These are phyloP conservation scores for Cercospora citrullina DNA, from an alignment of 2,329 filamentous ascomycete genomes.

Conservation along the genomic window DNA sequence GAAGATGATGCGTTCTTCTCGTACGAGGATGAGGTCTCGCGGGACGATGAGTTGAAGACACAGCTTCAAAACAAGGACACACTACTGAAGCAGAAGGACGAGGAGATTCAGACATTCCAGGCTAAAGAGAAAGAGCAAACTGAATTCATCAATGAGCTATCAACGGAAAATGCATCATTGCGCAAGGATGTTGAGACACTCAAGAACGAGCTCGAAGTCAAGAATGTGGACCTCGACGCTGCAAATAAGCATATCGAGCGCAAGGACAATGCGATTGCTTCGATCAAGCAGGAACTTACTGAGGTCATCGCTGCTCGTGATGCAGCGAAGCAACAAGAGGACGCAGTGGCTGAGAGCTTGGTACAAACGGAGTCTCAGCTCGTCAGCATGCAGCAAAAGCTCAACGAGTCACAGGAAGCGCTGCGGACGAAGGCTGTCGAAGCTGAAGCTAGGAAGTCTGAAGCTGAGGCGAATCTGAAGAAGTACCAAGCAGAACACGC, in stretches of 20 bases:
- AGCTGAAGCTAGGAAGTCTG: constrained; percentile 23
- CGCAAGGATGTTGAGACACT: constrained; percentile 16
- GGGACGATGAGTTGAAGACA: constrained; percentile 61
- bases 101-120: constrained; percentile 59
- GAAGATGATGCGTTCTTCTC: constrained; percentile 78
- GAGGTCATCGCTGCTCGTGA: constrained; percentile 41
- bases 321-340: constrained; percentile 43
- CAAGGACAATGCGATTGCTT: constrained; percentile 35
- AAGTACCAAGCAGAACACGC: constrained; percentile 47
- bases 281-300: constrained; percentile 46
- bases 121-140: constrained; percentile 29
- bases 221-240: constrained; percentile 16
- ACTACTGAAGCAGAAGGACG: constrained; percentile 67
- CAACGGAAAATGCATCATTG: constrained; percentile 62
- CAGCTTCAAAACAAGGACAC: constrained; percentile 62
- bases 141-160: constrained; percentile 69
- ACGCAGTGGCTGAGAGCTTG: constrained; percentile 41
- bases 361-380: constrained; percentile 43
- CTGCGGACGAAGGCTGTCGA: constrained; percentile 45
- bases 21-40: constrained; percentile 70
- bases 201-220: constrained; percentile 14
- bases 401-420: constrained; percentile 36
- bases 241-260: constrained; percentile 17
- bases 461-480: constrained; percentile 37
- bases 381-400: constrained; percentile 58